Conservation (phyloP, 2,329 filamentous ascomycete species). For the Orbilia javanica region DNA sequence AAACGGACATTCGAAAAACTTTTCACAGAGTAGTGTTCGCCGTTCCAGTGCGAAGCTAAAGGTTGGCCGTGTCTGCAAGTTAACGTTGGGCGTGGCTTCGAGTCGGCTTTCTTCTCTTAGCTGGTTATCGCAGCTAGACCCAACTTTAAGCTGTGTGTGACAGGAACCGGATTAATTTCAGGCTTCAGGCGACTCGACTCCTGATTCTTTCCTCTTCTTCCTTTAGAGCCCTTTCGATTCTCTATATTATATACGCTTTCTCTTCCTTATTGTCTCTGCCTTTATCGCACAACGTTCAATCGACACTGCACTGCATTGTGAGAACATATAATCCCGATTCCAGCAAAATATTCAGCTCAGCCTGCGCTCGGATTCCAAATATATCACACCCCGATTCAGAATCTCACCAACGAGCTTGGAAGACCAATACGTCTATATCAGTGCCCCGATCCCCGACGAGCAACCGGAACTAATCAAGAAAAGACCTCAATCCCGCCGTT, state of each 20-base stretch:
- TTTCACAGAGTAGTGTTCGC: constrained; percentile 7
- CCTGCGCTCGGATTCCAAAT: constrained; percentile 25
- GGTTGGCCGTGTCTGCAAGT: background rate
- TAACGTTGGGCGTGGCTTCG: background rate
- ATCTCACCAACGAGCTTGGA: constrained; percentile 14
- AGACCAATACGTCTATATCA: constrained; percentile 10
- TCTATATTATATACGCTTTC: background rate
- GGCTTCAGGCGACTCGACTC: constrained; percentile 6
- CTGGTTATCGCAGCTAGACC: background rate
- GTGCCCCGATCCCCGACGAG: background rate
- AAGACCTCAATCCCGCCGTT: background rate
- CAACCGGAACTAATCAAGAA: background rate
- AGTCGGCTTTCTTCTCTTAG: constrained; percentile 8
- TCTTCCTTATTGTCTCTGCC: background rate
- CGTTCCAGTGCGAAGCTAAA: background rate
- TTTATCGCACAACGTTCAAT: background rate
- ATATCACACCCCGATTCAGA: constrained; percentile 1
- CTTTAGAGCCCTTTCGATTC: background rate
- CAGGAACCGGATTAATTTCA: constrained; percentile 1
- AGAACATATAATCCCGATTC: constrained; percentile 4
- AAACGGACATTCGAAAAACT: constrained; percentile 4
- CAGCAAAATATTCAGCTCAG: constrained; percentile 3
- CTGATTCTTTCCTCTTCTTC: constrained; percentile 18
- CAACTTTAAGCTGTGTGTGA: constrained; percentile 4
- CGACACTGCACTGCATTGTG: background rate